phyloP scores from a whole-genome alignment of 202 grass and related monocot genomes.

The Zoysia matrella region DNA sequence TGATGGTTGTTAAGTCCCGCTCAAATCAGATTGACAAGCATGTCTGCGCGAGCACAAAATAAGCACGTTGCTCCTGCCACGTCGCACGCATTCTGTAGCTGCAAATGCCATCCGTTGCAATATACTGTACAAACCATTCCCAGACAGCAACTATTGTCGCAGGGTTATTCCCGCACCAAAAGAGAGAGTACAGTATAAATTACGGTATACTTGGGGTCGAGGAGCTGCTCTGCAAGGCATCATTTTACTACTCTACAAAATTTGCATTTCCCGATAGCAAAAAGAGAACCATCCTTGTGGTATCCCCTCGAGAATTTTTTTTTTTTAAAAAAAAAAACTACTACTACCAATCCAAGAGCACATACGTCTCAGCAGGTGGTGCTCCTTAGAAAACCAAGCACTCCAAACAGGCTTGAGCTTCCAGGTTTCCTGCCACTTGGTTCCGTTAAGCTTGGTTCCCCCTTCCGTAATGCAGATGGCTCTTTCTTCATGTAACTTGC shows the following conservation, averaged over 20 bases:
- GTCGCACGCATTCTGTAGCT: too few relatives aligned
- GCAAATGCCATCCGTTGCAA: background rate
- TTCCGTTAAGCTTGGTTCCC: constrained; percentile 16
- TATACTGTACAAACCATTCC: constrained; percentile 35
- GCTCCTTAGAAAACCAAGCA: constrained; percentile 48
- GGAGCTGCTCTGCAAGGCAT: constrained; percentile 31
- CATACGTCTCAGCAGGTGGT: constrained; percentile 39
- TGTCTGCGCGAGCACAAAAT: too few relatives aligned
- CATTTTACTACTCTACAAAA: constrained; percentile 54
- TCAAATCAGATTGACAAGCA: too few relatives aligned
- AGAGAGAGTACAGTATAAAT: constrained; percentile 4
- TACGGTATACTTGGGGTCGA: background rate
- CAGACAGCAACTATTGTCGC: constrained; percentile 17
- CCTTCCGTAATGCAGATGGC: constrained; percentile 5
- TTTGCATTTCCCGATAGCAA: constrained; percentile 27
- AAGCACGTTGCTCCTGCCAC: too few relatives aligned
- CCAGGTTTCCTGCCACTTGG: constrained; percentile 26
- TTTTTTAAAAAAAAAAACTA: constrained; percentile 31
- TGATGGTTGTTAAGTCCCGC: too few relatives aligned
- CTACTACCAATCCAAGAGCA: constrained; percentile 36
- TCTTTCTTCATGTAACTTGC: constrained; percentile 51
- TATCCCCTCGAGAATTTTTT: background rate
- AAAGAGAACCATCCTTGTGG: constrained; percentile 36
- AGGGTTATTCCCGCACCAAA: constrained; percentile 13
- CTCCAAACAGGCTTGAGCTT: constrained; percentile 46